A percentile compares a stretch with the other conserved stretches of the same genome.
Conservation (phyloP, 2,329 filamentous ascomycete genomes). For the Neonectria magnoliae region DNA sequence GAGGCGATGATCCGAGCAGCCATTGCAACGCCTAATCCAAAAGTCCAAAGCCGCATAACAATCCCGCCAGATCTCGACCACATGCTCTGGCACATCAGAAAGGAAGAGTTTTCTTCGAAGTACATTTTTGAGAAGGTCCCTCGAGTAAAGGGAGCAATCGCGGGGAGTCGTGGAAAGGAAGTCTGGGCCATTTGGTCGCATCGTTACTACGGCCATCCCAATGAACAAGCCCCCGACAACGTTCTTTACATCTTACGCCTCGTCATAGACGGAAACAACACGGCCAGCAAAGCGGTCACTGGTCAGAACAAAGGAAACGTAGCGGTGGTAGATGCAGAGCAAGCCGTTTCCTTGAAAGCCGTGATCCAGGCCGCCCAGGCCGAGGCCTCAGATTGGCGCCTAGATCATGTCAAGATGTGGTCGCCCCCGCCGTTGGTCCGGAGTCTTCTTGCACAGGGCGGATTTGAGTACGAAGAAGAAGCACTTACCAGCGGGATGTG, state of each 20-base stretch:
- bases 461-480: too few species aligned
- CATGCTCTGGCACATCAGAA: neutral
- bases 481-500: too few species aligned
- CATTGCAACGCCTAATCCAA: neutral
- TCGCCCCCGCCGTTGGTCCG: neutral
- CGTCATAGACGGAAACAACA: neutral
- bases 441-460: neutral
- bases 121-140: neutral
- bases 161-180: constrained; percentile 13
- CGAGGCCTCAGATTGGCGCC: neutral
- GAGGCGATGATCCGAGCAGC: neutral
- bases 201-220: neutral
- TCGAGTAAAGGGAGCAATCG: constrained; percentile 21
- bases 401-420: neutral
- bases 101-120: neutral
- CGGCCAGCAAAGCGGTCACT: neutral
- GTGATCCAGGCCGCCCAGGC: neutral
- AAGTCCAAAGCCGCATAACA: constrained; percentile 7
- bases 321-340: neutral
- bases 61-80: constrained; percentile 1
- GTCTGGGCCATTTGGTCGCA: neutral
- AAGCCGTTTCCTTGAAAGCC: neutral
- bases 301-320: rapidly evolving
- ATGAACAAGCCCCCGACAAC: neutral
- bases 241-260: neutral